Evolutionary conservation across 208 protist genomes (phyloP).

Genomic region (Trypanosoma mega): DNA sequence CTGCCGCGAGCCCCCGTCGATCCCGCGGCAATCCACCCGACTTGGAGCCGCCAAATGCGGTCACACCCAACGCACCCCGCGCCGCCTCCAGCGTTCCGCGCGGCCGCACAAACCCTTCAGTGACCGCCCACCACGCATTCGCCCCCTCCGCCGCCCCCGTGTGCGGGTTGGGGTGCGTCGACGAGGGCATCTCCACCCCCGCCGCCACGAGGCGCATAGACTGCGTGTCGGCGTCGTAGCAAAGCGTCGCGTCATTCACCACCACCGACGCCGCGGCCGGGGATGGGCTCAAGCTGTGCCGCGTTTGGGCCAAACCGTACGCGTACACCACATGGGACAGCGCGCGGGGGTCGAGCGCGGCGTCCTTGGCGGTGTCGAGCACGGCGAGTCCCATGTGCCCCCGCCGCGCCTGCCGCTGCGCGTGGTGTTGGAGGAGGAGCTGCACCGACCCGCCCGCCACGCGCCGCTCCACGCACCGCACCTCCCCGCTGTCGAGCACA

Average conservation of each 20-base stretch:
- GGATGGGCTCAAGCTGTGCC: slow-evolving; percentile 32
- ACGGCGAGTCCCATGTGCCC: slow-evolving; percentile 15
- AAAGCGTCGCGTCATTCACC: slow-evolving; percentile 42
- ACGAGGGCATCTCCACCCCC: slow-evolving; percentile 18
- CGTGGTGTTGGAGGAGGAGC: slow-evolving; percentile 47
- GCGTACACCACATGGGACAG: slow-evolving; percentile 65
- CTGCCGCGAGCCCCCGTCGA: slow-evolving; percentile 23
- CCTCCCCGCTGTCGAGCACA: slow-evolving; percentile 45
- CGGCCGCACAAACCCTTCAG: slow-evolving; percentile 17
- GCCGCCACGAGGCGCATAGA: slow-evolving; percentile 39
- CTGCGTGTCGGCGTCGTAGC: slow-evolving; percentile 28
- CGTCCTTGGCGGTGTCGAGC: not conserved
- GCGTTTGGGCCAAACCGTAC: slow-evolving; percentile 45
- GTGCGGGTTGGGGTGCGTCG: not conserved
- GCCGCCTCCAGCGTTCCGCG: slow-evolving; percentile 1
- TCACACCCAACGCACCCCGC: not conserved
- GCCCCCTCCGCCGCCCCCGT: slow-evolving; percentile 1
- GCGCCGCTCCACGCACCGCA: slow-evolving; percentile 61
- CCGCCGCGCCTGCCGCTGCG: slow-evolving; percentile 19
- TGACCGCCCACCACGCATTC: slow-evolving; percentile 35
- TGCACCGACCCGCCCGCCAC: slow-evolving; percentile 53
- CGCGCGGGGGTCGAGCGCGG: not conserved
- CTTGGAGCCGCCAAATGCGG: not conserved
- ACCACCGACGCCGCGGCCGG: slow-evolving; percentile 14
- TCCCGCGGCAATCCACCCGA: slow-evolving; percentile 5